Conservation (phyloP, 2,329 filamentous ascomycete species). For the Calonectria naviculata region DNA sequence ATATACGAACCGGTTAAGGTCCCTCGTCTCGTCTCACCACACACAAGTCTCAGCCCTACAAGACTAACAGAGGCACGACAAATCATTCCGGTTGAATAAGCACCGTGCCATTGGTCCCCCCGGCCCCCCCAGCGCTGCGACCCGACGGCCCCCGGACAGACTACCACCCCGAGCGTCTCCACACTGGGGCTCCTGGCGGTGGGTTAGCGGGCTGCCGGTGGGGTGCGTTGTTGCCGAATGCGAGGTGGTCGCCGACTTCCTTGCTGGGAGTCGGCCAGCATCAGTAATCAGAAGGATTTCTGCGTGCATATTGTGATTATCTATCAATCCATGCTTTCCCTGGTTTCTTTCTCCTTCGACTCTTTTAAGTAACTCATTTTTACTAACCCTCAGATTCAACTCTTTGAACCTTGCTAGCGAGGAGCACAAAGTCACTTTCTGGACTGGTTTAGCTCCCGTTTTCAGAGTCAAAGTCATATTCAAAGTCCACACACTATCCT, state of each 20-base stretch:
- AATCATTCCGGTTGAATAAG: constrained; percentile 32
- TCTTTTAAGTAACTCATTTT: too few relatives aligned
- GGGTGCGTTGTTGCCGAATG: background rate
- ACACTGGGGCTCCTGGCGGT: background rate
- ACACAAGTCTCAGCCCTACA: constrained; percentile 15
- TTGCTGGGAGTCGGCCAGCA: background rate
- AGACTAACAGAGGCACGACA: constrained; percentile 3
- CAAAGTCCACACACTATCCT: too few relatives aligned
- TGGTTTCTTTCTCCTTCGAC: background rate
- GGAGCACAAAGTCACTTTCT: too few relatives aligned
- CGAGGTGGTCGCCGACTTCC: background rate
- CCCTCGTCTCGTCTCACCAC: background rate
- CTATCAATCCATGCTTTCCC: background rate
- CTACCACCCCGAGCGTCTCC: constrained; percentile 25
- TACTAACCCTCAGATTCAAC: too few relatives aligned
- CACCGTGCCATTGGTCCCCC: constrained; percentile 33
- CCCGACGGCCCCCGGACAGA: constrained; percentile 25
- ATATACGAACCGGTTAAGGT: background rate
- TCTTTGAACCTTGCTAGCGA: too few relatives aligned
- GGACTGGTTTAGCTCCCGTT: too few relatives aligned
- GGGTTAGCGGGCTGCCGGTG: background rate
- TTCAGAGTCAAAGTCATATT: too few relatives aligned
- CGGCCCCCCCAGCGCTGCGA: background rate
- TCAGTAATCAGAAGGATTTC: background rate
- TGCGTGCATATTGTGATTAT: background rate